Conservation (phyloP, 768 basidiomycete genomes). For the Rhizopogon vinicolor region DNA sequence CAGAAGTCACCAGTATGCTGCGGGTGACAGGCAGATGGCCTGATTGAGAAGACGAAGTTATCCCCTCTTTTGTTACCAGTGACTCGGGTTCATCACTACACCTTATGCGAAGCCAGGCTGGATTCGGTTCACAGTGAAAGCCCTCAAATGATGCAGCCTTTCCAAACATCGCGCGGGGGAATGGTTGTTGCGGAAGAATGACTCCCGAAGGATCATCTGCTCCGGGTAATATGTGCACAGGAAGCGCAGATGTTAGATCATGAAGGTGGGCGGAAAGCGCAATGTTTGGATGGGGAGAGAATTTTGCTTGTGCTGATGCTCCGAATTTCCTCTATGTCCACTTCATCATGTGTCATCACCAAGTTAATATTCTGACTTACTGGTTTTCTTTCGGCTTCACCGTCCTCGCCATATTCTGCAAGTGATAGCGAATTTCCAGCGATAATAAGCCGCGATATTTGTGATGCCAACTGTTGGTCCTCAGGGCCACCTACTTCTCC, state of each 20-base stretch:
- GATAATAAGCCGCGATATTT: slow-evolving; percentile 81
- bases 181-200: slow-evolving; percentile 89
- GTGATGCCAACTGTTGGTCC: slow-evolving; percentile 60
- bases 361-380: slow-evolving; percentile 34
- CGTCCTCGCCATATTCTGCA: slow-evolving; percentile 27
- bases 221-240: slow-evolving; percentile 87
- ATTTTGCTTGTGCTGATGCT: slow-evolving; percentile 47
- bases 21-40: slow-evolving; percentile 29
- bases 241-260: slow-evolving; percentile 74
- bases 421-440: slow-evolving; percentile 85
- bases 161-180: slow-evolving; percentile 91
- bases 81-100: slow-evolving; percentile 28
- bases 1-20: slow-evolving; percentile 80
- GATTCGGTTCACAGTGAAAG: slow-evolving; percentile 84
- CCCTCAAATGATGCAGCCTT: slow-evolving; percentile 48
- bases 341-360: slow-evolving; percentile 6
- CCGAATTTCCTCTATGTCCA: slow-evolving; percentile 56
- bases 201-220: slow-evolving; percentile 82
- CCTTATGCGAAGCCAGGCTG: slow-evolving; percentile 72
- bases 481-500: slow-evolving; percentile 75
- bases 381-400: slow-evolving; percentile 47
- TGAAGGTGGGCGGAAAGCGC: slow-evolving; percentile 64
- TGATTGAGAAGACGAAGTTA: slow-evolving; percentile 1
- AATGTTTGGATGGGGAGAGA: slow-evolving; percentile 72
- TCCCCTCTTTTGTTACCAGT: not conserved